Evolutionary conservation across 305 asterid species (phyloP), one percentile per base, ranked within the genome.

Genomic region (Ruellia speciosa): DNA sequence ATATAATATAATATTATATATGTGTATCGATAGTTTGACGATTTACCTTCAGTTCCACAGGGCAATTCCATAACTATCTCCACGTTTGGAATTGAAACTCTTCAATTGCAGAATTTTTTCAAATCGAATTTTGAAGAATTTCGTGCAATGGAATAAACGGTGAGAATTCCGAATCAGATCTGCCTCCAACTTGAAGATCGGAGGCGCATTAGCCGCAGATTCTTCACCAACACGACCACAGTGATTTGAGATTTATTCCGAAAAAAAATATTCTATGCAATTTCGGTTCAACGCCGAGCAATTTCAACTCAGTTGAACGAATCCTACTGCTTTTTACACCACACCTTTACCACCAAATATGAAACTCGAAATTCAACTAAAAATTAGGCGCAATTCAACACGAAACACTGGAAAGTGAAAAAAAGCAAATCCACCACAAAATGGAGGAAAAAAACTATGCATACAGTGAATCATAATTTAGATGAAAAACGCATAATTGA

Each of bases 61-160:
- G 82, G 93, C 70, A 82, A 73, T 72, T 89, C 97, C 97, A 89
- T 89, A 52, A 58, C 39, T 45, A 35, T 31, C 60, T 19, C 52
- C 18, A 50, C 41, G 17, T 4, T 47, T 40, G 49, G 41, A 56
- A 33, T 62, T 54, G 63, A 47, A 65, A 60, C 39, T 55, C 56
- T 54, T 46, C 63, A 65, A 60, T 34, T 49, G 14, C 52, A 14
- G 14, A 49, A 49, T 16, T 49, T 64, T 64, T 56, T 47, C 37
- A 45, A 49, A 37, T 54, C 18, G 61, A 59, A 67, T 58, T 63
- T 16, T 18, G 28, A 43, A 54, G 46, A 54, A 49, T 45, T 47
- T 49, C 12, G 45, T 9, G 54, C 7, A 6, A 14, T 16, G 48
- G 18, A 65, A 39, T 18, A 45, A 14, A 48, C 13, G 49, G 3